Evolutionary conservation across 768 basidiomycete genomes (phyloP).

Genomic region (Hydnomerulius pinastri): DNA sequence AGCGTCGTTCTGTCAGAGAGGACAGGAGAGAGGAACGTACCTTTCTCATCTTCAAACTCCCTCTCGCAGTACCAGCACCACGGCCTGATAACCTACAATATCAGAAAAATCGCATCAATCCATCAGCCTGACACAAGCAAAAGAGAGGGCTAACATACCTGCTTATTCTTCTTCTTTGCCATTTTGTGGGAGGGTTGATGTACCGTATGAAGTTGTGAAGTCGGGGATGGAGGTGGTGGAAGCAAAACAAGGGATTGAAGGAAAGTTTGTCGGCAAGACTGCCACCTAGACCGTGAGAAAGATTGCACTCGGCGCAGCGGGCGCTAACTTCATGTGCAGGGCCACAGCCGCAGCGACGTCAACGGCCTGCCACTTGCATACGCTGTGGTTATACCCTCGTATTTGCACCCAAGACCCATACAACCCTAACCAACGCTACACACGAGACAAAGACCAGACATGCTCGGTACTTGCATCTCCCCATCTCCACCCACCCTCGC

Average conservation of each 20-base stretch:
- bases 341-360: no score
- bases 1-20: no score
- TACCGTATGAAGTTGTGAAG: no score
- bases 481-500: neutral
- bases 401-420: no score
- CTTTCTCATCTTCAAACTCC: slow-evolving; percentile 99
- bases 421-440: no score
- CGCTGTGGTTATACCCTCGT: no score
- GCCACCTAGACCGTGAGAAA: slow-evolving; percentile 19
- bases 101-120: slow-evolving; percentile 3
- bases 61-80: slow-evolving; percentile 99
- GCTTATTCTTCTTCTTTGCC: slow-evolving; percentile 60
- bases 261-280: slow-evolving; percentile 13
- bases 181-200: slow-evolving; percentile 30
- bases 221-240: slow-evolving; percentile 10
- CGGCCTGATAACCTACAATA: slow-evolving; percentile 74
- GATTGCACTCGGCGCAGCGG: no score
- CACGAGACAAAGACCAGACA: no score
- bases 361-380: no score
- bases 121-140: neutral
- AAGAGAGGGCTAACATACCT: slow-evolving; percentile 33
- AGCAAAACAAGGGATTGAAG: slow-evolving; percentile 12
- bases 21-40: no score
- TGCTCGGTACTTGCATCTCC: slow-evolving; percentile 3
- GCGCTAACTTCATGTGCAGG: no score